These are phyloP conservation scores for Elsinoe batatas DNA, from an alignment of 2,329 filamentous ascomycete species.

Conservation along the genomic window DNA sequence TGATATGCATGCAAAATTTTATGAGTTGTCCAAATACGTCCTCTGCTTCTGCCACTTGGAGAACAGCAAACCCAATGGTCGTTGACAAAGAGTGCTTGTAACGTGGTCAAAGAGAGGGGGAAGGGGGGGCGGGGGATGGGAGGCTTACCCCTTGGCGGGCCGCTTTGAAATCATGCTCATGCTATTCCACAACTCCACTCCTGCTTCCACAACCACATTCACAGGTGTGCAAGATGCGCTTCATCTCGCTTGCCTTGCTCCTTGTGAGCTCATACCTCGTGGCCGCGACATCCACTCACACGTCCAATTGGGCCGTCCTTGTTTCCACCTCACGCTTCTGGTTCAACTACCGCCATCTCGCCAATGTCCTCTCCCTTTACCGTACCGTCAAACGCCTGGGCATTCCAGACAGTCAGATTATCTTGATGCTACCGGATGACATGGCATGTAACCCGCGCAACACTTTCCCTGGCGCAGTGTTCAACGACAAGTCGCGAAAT, in stretches of 20 bases:
- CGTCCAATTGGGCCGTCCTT: constrained; percentile 98
- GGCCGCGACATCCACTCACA: constrained; percentile 61
- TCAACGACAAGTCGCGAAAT: constrained; percentile 93
- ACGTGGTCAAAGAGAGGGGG: not conserved
- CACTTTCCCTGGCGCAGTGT: constrained; percentile 93
- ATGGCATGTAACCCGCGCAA: constrained; percentile 99
- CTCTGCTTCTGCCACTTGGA: too few species aligned
- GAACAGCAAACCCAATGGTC: not conserved
- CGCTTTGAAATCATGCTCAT: constrained; percentile 3
- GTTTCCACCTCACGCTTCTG: constrained; percentile 97
- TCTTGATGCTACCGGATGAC: constrained; percentile 98
- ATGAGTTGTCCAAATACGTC: too few species aligned
- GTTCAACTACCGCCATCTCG: constrained; percentile 99
- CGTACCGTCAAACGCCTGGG: constrained; percentile 95
- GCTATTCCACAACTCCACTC: not conserved
- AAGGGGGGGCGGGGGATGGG: not conserved
- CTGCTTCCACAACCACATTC: too few species aligned
- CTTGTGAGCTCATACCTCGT: constrained; percentile 17
- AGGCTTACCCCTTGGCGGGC: not conserved
- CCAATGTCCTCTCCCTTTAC: constrained; percentile 95
- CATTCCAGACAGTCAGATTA: constrained; percentile 97
- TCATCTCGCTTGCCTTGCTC: not conserved
- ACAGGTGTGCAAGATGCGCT: not conserved
- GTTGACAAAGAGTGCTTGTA: not conserved
- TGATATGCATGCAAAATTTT: not conserved